Conservation (phyloP, 2,329 filamentous ascomycete species). For the Albophoma yamanashiensis region DNA sequence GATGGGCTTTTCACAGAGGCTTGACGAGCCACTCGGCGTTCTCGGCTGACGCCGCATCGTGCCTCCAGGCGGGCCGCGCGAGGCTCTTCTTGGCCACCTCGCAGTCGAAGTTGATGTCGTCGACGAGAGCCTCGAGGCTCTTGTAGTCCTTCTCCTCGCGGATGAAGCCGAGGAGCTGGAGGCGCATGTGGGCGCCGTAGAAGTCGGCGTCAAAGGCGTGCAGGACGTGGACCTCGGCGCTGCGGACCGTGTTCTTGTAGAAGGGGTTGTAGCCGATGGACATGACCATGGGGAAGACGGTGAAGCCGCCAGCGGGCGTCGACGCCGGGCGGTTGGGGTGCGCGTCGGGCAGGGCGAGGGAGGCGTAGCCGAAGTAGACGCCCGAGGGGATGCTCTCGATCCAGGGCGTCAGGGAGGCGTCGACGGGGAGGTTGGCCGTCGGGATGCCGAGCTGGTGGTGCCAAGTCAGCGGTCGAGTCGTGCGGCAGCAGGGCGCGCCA, state of each 20-base stretch:
- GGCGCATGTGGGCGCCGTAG: conserved; percentile 69
- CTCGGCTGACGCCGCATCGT: conserved; percentile 17
- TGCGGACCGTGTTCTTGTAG: conserved; percentile 83
- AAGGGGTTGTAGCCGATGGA: conserved; percentile 95
- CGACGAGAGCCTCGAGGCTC: conserved; percentile 69
- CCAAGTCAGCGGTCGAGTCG: not conserved
- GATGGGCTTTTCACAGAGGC: conserved; percentile 7
- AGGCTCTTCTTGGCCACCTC: conserved; percentile 69
- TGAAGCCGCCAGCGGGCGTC: conserved; percentile 5
- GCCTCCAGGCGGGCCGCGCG: conserved; percentile 49
- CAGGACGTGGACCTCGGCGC: conserved; percentile 85
- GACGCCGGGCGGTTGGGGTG: conserved; percentile 29
- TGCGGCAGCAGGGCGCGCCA: not conserved
- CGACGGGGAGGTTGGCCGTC: conserved; percentile 82
- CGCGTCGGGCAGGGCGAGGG: conserved; percentile 47
- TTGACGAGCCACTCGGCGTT: conserved; percentile 29
- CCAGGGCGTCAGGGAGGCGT: conserved; percentile 48
- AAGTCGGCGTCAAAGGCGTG: conserved; percentile 71
- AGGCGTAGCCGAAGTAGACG: conserved; percentile 90
- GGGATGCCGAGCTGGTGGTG: conserved; percentile 82
- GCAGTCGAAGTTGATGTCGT: conserved; percentile 84
- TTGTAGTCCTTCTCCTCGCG: conserved; percentile 84
- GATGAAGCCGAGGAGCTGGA: conserved; percentile 79
- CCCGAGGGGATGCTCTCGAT: conserved; percentile 58
- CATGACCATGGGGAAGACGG: conserved; percentile 79